phyloP scores from a whole-genome alignment of 2,329 filamentous ascomycete genomes.

The Ophiostoma sp. region DNA sequence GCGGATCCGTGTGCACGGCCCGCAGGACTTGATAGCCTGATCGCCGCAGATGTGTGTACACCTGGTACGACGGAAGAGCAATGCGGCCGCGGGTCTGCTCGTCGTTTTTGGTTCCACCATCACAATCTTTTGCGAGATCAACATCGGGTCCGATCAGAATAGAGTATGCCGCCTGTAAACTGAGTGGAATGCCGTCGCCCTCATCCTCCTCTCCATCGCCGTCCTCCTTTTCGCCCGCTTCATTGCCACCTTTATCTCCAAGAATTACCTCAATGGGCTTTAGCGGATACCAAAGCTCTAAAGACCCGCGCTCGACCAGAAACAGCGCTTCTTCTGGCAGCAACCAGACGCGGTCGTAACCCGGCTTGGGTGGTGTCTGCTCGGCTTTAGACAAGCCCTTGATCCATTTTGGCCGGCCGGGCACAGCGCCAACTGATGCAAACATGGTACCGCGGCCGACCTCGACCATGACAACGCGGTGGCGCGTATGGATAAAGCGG shows the following conservation, averaged over 20 bases:
- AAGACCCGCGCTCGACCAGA: constrained; percentile 75
- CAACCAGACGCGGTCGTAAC: constrained; percentile 67
- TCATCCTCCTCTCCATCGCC: constrained; percentile 47
- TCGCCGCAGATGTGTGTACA: constrained; percentile 79
- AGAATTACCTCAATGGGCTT: constrained; percentile 47
- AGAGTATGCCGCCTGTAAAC: constrained; percentile 83
- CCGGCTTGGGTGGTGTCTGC: constrained; percentile 33
- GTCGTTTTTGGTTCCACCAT: constrained; percentile 17
- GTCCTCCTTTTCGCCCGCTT: constrained; percentile 17
- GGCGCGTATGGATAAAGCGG: constrained; percentile 34
- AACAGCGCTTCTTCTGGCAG: constrained; percentile 89
- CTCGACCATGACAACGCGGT: constrained; percentile 62
- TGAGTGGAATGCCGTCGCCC: constrained; percentile 72
- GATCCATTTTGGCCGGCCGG: constrained; percentile 31
- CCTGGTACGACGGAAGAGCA: constrained; percentile 74
- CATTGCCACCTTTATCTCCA: constrained; percentile 21
- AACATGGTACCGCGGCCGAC: constrained; percentile 67
- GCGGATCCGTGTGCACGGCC: constrained; percentile 18
- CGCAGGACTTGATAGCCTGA: constrained; percentile 67
- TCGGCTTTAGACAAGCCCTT: constrained; percentile 50
- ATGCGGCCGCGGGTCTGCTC: constrained; percentile 45
- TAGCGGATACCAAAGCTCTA: constrained; percentile 81
- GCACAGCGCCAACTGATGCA: constrained; percentile 59
- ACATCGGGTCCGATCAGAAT: constrained; percentile 69
- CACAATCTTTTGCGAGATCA: constrained; percentile 33